A percentile compares a stretch with the other conserved stretches of the same genome.
Evolutionary conservation across 2,329 filamentous ascomycete species (phyloP).

Genomic region (Hypoxylon sp.): DNA sequence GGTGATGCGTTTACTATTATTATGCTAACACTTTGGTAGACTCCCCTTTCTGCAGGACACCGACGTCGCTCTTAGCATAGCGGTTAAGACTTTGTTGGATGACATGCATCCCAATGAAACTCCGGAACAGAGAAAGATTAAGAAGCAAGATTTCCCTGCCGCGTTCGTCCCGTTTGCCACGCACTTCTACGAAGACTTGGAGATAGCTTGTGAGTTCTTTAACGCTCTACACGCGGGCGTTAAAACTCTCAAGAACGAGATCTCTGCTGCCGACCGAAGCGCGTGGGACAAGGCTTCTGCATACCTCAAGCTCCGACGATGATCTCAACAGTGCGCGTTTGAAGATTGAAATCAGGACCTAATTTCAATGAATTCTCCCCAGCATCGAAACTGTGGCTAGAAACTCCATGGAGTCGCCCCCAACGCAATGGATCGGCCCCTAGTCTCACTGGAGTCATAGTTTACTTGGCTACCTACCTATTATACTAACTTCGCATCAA

Average conservation of each 20-base stretch:
- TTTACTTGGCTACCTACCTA: constrained; percentile 17
- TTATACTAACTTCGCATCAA: constrained; percentile 5
- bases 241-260: constrained; percentile 59
- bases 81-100: constrained; percentile 81
- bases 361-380: no score
- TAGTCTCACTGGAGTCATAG: constrained; percentile 15
- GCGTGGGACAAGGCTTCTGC: constrained; percentile 64
- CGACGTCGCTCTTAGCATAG: constrained; percentile 79
- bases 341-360: background rate
- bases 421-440: no score
- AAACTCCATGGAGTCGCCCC: no score
- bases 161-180: constrained; percentile 67
- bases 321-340: no score
- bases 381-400: no score
- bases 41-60: constrained; percentile 75
- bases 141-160: constrained; percentile 60
- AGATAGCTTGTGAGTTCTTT: constrained; percentile 65
- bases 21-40: constrained; percentile 49
- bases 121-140: constrained; percentile 54
- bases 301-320: constrained; percentile 56
- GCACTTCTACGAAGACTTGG: constrained; percentile 67
- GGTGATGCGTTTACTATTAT: background rate
- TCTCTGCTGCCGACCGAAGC: constrained; percentile 57
- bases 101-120: constrained; percentile 70
- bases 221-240: constrained; percentile 65